These are phyloP conservation scores for Hygrocybe coccinea DNA, from an alignment of 768 basidiomycete genomes.

Conservation along the genomic window DNA sequence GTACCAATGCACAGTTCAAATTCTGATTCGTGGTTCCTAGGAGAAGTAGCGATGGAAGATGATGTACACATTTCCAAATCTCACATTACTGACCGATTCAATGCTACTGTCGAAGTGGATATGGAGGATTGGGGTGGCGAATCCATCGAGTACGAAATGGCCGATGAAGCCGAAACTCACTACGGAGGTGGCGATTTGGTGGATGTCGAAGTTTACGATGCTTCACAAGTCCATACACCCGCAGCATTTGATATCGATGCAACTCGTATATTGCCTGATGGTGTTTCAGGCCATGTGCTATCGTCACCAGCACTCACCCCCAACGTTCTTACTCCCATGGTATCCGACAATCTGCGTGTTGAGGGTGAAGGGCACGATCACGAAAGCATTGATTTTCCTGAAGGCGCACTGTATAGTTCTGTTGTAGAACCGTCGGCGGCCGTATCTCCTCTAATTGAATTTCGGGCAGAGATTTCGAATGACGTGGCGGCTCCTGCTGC, in stretches of 20 bases:
- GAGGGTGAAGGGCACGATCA: background rate
- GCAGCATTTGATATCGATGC: conserved; percentile 7
- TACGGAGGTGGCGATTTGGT: conserved; percentile 30
- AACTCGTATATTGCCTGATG: background rate
- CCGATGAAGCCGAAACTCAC: conserved; percentile 36
- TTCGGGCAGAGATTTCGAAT: background rate
- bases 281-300: background rate
- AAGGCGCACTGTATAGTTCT: background rate
- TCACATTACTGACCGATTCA: conserved; percentile 20
- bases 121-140: conserved; percentile 52
- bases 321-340: background rate
- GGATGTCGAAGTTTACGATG: conserved; percentile 48
- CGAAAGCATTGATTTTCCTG: background rate
- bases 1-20: conserved; percentile 52
- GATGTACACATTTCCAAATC: conserved; percentile 31
- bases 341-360: background rate
- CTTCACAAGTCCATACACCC: conserved; percentile 5
- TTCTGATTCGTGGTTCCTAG: conserved; percentile 49
- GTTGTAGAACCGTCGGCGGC: background rate
- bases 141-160: conserved; percentile 55
- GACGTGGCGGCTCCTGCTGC: background rate
- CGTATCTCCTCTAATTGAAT: background rate
- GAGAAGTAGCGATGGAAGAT: conserved; percentile 57
- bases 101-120: conserved; percentile 55
- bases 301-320: background rate